phyloP scores from a whole-genome alignment of 2,329 filamentous ascomycete genomes.

The Ampelomyces quisqualis region DNA sequence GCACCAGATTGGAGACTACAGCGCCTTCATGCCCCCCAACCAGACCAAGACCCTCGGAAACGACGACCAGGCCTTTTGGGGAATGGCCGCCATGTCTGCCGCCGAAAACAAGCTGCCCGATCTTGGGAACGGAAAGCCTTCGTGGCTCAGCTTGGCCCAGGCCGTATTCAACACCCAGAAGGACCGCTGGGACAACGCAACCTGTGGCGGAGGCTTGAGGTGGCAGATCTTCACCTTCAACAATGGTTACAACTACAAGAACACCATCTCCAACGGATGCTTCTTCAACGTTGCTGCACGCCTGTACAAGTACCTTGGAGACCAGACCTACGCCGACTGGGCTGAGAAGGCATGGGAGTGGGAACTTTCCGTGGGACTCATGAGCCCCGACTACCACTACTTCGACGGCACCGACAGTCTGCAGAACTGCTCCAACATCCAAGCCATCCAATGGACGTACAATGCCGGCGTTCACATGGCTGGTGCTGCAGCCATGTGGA shows the following conservation, averaged over 20 bases:
- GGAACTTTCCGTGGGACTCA: conserved; percentile 51
- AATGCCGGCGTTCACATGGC: conserved; percentile 50
- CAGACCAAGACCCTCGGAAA: conserved; percentile 60
- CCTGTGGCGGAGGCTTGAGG: conserved; percentile 70
- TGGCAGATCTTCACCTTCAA: conserved; percentile 83
- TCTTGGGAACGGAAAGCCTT: conserved; percentile 53
- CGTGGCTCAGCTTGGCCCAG: conserved; percentile 66
- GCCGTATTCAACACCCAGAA: conserved; percentile 74
- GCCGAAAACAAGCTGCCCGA: conserved; percentile 54
- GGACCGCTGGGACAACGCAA: conserved; percentile 65
- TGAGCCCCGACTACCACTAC: conserved; percentile 49
- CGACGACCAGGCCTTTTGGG: conserved; percentile 62
- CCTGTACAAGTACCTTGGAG: conserved; percentile 68
- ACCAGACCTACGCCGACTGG: conserved; percentile 59
- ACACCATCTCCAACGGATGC: conserved; percentile 75
- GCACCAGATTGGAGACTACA: conserved; percentile 69
- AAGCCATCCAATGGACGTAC: conserved; percentile 52
- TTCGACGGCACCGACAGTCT: conserved; percentile 50
- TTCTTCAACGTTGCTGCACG: conserved; percentile 81
- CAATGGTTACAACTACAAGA: conserved; percentile 78
- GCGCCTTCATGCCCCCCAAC: conserved; percentile 76
- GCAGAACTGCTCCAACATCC: conserved; percentile 48
- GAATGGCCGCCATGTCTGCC: conserved; percentile 59
- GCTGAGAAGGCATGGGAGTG: conserved; percentile 65
- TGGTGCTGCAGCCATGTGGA: conserved; percentile 52